Evolutionary conservation across 306 rosid species (phyloP).

Genomic region (Medicago arabica): DNA sequence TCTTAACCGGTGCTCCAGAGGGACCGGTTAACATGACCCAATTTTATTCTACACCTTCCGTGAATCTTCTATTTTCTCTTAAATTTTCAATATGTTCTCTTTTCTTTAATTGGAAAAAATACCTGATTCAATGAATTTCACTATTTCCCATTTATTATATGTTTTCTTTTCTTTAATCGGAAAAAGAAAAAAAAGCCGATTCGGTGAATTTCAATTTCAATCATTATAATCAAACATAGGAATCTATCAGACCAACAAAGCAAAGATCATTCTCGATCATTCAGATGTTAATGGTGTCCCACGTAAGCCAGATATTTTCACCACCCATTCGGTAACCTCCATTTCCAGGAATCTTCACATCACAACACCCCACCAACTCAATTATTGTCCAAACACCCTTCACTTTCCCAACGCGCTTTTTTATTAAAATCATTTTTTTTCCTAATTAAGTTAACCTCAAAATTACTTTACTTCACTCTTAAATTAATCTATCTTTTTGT

Average conservation of each 20-base stretch:
- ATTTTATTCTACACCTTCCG: no score
- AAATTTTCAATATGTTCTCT: no score
- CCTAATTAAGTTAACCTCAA: background rate
- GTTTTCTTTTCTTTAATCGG: background rate
- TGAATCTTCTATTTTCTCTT: no score
- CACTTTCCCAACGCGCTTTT: background rate
- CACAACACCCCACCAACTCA: slow-evolving; percentile 7
- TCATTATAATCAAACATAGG: background rate
- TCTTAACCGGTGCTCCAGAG: no score
- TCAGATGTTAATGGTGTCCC: background rate
- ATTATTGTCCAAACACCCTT: slow-evolving; percentile 9
- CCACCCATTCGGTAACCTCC: background rate
- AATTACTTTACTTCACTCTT: no score
- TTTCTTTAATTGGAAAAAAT: no score
- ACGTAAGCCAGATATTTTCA: background rate
- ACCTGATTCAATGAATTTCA: no score
- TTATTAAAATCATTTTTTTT: background rate
- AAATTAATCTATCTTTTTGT: no score
- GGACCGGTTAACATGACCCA: no score
- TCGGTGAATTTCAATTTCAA: background rate
- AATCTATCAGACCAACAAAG: background rate
- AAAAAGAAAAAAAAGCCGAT: background rate
- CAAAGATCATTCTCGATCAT: background rate
- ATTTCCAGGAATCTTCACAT: slow-evolving; percentile 12
- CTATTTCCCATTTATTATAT: background rate